phyloP scores from a whole-genome alignment of 2,329 filamentous ascomycete species.

The Microthyrium microscopicum region DNA sequence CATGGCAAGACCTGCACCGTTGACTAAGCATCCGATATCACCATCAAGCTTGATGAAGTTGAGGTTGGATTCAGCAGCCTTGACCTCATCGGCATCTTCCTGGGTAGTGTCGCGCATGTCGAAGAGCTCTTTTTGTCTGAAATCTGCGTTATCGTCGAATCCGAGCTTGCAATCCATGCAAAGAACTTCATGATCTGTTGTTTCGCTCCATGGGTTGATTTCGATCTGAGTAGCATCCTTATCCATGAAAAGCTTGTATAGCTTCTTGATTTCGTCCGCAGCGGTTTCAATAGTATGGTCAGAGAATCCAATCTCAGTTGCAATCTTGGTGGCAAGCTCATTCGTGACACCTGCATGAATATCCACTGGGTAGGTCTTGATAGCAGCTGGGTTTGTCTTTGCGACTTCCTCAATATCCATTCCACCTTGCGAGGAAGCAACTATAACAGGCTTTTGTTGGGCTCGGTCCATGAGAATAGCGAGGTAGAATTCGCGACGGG shows the following conservation, averaged over 20 bases:
- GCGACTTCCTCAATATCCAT: slow-evolving; percentile 99
- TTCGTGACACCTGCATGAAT: slow-evolving; percentile 93
- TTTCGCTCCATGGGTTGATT: slow-evolving; percentile 98
- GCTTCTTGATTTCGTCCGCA: slow-evolving; percentile 92
- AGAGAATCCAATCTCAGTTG: slow-evolving; percentile 86
- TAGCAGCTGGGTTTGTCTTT: slow-evolving; percentile 93
- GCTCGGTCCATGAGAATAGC: slow-evolving; percentile 95
- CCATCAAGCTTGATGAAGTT: slow-evolving; percentile 99
- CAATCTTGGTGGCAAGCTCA: slow-evolving; percentile 80
- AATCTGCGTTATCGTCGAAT: slow-evolving; percentile 98
- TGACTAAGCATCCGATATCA: slow-evolving; percentile 97
- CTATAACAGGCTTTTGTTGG: slow-evolving; percentile 82
- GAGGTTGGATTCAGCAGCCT: slow-evolving; percentile 79
- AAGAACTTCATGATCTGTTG: slow-evolving; percentile 91
- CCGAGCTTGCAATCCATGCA: slow-evolving; percentile 99
- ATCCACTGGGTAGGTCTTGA: slow-evolving; percentile 83
- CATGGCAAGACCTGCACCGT: slow-evolving; percentile 98
- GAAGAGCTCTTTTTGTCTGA: slow-evolving; percentile 94
- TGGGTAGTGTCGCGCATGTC: slow-evolving; percentile 84
- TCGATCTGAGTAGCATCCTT: slow-evolving; percentile 98
- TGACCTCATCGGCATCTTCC: slow-evolving; percentile 95
- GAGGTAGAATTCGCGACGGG: slow-evolving; percentile 96
- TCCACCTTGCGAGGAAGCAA: slow-evolving; percentile 93
- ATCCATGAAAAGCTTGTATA: slow-evolving; percentile 97
- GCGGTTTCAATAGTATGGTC: slow-evolving; percentile 94